phyloP scores from a whole-genome alignment of 2,329 filamentous ascomycete genomes.

The Alternaria gaisen region DNA sequence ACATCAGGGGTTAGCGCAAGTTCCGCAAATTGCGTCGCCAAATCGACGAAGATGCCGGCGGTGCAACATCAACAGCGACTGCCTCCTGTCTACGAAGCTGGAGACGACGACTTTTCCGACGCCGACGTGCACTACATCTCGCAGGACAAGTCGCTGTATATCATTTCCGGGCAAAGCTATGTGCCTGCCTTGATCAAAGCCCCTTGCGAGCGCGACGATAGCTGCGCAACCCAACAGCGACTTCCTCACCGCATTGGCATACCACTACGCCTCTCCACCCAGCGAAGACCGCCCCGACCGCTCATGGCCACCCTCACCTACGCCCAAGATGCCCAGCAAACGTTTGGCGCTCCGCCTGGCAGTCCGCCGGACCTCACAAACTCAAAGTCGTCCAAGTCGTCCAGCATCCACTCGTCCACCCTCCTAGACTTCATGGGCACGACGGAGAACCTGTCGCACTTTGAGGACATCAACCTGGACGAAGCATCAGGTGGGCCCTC shows the following conservation, averaged over 20 bases:
- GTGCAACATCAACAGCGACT: conserved; percentile 33
- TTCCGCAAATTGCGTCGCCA: conserved; percentile 43
- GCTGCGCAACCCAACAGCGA: conserved; percentile 28
- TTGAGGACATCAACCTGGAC: conserved; percentile 91
- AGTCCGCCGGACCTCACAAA: conserved; percentile 81
- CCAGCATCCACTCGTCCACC: conserved; percentile 82
- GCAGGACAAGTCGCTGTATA: conserved; percentile 38
- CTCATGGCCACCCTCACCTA: conserved; percentile 51
- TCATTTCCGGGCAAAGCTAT: conserved; percentile 50
- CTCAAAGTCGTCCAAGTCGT: conserved; percentile 91
- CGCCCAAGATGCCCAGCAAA: conserved; percentile 33
- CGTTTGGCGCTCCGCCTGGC: conserved; percentile 62
- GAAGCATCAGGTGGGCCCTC: conserved; percentile 57
- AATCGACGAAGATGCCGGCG: conserved; percentile 36
- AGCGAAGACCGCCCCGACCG: conserved; percentile 40
- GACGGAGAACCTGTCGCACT: conserved; percentile 77
- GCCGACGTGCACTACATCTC: conserved; percentile 33
- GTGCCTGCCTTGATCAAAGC: conserved; percentile 43
- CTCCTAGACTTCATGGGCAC: conserved; percentile 68
- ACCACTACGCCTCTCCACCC: conserved; percentile 22
- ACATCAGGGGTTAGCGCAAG: conserved; percentile 21
- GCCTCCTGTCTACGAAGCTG: conserved; percentile 21
- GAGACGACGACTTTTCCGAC: conserved; percentile 13
- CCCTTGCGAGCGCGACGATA: conserved; percentile 37
- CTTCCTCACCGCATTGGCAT: conserved; percentile 37